Evolutionary conservation across 2,329 filamentous ascomycete genomes (phyloP).

Genomic region (Fusarium nurragi): DNA sequence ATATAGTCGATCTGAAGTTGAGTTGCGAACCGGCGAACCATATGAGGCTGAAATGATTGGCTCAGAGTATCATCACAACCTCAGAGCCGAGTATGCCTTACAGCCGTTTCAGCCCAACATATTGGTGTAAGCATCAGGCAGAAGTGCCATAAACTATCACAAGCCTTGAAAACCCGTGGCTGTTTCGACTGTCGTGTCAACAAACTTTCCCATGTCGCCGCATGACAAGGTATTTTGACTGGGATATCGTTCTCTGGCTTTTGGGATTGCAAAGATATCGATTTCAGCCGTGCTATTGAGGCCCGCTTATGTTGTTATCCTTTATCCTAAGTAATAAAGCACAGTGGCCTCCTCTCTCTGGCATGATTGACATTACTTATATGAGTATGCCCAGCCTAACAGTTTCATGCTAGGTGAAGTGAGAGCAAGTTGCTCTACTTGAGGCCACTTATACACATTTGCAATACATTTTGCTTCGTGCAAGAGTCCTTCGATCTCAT

Average conservation of each 20-base stretch:
- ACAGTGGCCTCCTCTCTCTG: neutral
- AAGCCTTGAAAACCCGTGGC: neutral
- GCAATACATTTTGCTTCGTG: neutral
- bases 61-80: constrained; percentile 6
- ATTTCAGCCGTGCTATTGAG: constrained; percentile 16
- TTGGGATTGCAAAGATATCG: neutral
- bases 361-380: constrained; percentile 3
- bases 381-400: constrained; percentile 6
- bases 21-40: constrained; percentile 28
- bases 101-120: constrained; percentile 16
- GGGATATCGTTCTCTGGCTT: neutral
- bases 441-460: neutral
- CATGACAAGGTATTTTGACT: neutral
- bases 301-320: constrained; percentile 3
- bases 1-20: constrained; percentile 8
- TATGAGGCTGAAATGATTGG: constrained; percentile 33
- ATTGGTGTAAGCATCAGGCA: constrained; percentile 25
- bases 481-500: constrained; percentile 32
- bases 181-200: neutral
- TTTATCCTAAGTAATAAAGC: neutral
- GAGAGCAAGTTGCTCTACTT: neutral
- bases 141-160: constrained; percentile 9
- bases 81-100: constrained; percentile 4
- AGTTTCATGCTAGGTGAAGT: neutral
- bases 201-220: neutral